Conservation (phyloP, 768 basidiomycete species). For the Suillus sp. region DNA sequence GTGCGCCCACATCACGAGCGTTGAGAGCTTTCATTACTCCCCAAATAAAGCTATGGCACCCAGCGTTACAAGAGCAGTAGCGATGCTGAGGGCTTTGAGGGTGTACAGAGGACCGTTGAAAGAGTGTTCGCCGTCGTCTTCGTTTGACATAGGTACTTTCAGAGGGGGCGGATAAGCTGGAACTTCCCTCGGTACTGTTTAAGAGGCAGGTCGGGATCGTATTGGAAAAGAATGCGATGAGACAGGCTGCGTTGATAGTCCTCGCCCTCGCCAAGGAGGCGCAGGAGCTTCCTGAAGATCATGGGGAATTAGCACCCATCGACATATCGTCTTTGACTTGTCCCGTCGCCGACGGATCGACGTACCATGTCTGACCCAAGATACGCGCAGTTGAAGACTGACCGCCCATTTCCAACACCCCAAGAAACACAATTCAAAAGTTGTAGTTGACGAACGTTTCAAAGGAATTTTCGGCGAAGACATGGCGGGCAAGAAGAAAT, state of each 20-base stretch:
- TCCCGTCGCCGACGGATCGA: neutral
- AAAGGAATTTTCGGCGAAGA: slow-evolving; percentile 65
- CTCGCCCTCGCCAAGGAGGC: slow-evolving; percentile 15
- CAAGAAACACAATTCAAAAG: slow-evolving; percentile 77
- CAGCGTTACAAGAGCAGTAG: slow-evolving; percentile 58
- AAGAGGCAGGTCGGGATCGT: neutral
- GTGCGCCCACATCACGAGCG: slow-evolving; percentile 60
- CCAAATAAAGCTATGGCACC: slow-evolving; percentile 48
- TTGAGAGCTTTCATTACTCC: slow-evolving; percentile 55
- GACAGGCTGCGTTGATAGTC: neutral
- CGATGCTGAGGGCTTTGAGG: slow-evolving; percentile 65
- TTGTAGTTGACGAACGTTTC: slow-evolving; percentile 92
- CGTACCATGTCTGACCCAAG: slow-evolving; percentile 75
- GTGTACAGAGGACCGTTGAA: slow-evolving; percentile 57
- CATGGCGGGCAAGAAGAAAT: slow-evolving; percentile 39
- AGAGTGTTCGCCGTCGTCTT: slow-evolving; percentile 27
- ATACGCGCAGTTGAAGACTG: slow-evolving; percentile 83
- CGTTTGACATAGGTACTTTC: neutral
- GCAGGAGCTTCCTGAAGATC: slow-evolving; percentile 5
- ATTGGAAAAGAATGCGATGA: neutral
- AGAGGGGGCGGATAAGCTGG: neutral
- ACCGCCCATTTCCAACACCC: slow-evolving; percentile 91
- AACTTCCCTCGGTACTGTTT: neutral
- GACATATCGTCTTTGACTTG: neutral
- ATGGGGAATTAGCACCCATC: neutral